Conservation (phyloP, 2,329 filamentous ascomycete genomes). For the Nothomitra cinnamomea region DNA sequence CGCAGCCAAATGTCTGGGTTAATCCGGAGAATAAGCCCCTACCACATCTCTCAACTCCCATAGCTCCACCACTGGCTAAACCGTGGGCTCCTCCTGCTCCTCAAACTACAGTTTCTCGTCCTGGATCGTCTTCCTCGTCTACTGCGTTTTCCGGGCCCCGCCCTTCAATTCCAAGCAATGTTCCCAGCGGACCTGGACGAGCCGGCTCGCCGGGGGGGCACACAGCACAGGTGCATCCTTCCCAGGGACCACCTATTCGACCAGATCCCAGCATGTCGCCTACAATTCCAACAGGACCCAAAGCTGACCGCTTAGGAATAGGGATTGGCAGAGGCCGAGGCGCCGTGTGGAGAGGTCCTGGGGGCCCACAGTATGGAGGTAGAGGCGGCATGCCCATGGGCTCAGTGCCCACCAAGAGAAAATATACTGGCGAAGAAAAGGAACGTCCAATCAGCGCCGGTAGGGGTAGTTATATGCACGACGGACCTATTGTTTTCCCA, state of each 20-base stretch:
- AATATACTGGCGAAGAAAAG: conserved; percentile 1
- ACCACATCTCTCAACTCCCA: neutral
- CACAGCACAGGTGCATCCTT: conserved; percentile 18
- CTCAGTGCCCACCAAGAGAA: conserved; percentile 3
- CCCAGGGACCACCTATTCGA: conserved; percentile 12
- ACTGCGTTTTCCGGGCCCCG: neutral
- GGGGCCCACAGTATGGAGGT: neutral
- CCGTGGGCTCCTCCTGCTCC: neutral
- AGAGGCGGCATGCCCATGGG: neutral
- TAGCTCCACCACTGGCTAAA: neutral
- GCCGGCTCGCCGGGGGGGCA: conserved; percentile 10
- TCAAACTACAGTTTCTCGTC: neutral
- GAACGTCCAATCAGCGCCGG: neutral
- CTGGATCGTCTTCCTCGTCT: conserved; percentile 1
- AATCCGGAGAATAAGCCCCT: neutral
- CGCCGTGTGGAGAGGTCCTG: conserved; percentile 10
- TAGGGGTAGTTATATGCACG: neutral
- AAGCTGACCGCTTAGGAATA: conserved; percentile 14
- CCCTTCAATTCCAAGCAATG: neutral
- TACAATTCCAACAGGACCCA: conserved; percentile 20
- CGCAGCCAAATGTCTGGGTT: neutral
- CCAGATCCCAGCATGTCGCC: conserved; percentile 8
- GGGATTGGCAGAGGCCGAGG: conserved; percentile 17
- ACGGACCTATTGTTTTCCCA: neutral
- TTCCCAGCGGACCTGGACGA: neutral